Conservation (phyloP, 73 alveolate genomes). For the Paramecium caudatum region DNA sequence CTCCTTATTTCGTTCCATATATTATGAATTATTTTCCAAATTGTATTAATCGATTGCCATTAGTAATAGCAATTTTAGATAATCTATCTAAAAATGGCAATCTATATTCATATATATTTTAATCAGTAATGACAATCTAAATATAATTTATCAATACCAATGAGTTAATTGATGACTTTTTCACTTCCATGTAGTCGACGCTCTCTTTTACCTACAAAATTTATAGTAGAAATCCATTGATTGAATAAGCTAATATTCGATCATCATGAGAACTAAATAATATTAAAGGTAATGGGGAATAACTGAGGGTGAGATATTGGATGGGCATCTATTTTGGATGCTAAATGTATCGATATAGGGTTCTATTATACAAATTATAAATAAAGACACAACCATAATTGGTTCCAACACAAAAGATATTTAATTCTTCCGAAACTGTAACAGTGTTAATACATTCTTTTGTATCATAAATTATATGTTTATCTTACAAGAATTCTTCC, state of each 20-base stretch:
- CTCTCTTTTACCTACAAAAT: not conserved
- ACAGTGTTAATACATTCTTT: not conserved
- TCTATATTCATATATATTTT: not conserved
- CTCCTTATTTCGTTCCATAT: not conserved
- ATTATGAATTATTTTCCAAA: not conserved
- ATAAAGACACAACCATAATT: not conserved
- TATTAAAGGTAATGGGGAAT: constrained; percentile 30
- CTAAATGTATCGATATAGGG: constrained; percentile 1
- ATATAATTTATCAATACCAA: not conserved
- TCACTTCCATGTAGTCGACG: not conserved
- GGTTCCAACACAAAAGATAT: constrained; percentile 52
- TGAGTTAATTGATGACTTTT: not conserved
- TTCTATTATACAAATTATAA: constrained; percentile 47
- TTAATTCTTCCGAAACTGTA: not conserved
- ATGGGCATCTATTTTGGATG: constrained; percentile 19
- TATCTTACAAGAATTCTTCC: constrained; percentile 7
- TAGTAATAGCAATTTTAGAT: not conserved
- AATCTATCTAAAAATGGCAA: not conserved
- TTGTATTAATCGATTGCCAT: not conserved
- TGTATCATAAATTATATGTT: not conserved
- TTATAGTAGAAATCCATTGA: constrained; percentile 9
- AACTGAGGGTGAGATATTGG: not conserved
- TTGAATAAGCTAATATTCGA: not conserved
- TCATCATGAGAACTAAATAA: constrained; percentile 39
- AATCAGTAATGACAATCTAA: not conserved